Evolutionary conservation across 2,329 filamentous ascomycete genomes (phyloP), one percentile per base, ranked within the genome.

Genomic region (Monilinia aucupariae): DNA sequence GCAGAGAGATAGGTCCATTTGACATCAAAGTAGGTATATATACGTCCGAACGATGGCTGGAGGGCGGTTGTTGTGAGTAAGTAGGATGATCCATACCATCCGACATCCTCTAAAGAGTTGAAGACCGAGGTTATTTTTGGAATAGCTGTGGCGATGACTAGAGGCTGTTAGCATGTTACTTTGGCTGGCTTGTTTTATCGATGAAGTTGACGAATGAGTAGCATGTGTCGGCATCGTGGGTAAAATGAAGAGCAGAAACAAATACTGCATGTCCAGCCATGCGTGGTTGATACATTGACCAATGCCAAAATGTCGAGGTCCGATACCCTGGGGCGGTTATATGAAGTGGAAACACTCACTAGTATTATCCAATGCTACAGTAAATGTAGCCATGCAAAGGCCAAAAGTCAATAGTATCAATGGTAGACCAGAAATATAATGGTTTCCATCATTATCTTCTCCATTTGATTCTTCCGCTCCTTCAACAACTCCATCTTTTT

Each of bases 371-470:
- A 65, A 53, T 27, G 64, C 64, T 32, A 65, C 64, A 1, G 55
- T 63, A 32, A 65, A 65, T 34, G 81, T 75, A 63, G 75, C 76
- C 59, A 82, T 70, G 30, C 79, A 76, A 12, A 83, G 71, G 32
- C 80, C 79, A 32, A 80, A 66, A 22, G 81, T 75, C 61, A 82
- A 77, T 62, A 80, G 74, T 51, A 70, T 68, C 12, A 74, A 62
- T 60, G 69, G 67, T 17, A 70, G 39, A 12, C 69, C 70, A 17
- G 64, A 65, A 20, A 72, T 69, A 64, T 71, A 74, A 13, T 69
- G 67, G 39, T 62, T 58, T 25, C 67, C 63, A 25, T 68, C 68
- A 4, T 70, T 70, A 4, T 64, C 67, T 20, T 67, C 62, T 37
- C 65, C 61, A 17, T 15, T 48, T 10, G 61, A 49, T 10, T 52